Base-by-base conservation (phyloP, 306 rosid genomes). In the Mimosa pudica region DNA sequence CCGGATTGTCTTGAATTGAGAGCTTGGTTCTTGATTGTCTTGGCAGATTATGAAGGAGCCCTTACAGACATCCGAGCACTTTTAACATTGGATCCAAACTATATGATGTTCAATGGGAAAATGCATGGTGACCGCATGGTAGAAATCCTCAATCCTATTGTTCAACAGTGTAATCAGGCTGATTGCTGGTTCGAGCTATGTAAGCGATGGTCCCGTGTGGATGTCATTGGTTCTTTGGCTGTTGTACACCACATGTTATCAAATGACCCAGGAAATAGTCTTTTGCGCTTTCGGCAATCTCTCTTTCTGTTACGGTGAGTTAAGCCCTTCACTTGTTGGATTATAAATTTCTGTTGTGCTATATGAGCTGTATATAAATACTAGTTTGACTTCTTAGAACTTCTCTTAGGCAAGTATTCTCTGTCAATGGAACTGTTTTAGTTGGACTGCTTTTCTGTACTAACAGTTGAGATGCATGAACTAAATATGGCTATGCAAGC, bases 151-250 rank as follows among this genome's bases (percentile, higher is more conserved):
- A 71, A 84, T 42, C 93, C 94, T 81, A 80, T 79, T 76, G 97
- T 84, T 80, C 93, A 83, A 61, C 89, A 90, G 76, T 85, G 85
- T 86, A 82, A 88, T 80, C 98, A 87, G 85, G 98, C 97, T 76
- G 98, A 93, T 89, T 93, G 98, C 82, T 93, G 98, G 98, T 91
- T 93, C 93, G 92, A 91, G 64, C 88, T 93, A 61, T 89, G 91
- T 82, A 95, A 93, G 35, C 85, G 92, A 63, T 93, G 98, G 98
- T 93, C 98, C 77, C 90, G 88, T 84, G 97, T 93, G 55, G 98
- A 93, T 80, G 98, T 91, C 77, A 87, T 93, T 70, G 98, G 98
- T 83, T 93, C 98, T 38, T 81, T 93, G 69, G 93, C 98, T 84
- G 93, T 93, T 63, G 97, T 93, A 41, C 97, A 93, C 75, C 97